Evolutionary conservation across 306 rosid species (phyloP), one percentile per base, ranked within the genome.

Genomic region (Vachellia pachyceras): DNA sequence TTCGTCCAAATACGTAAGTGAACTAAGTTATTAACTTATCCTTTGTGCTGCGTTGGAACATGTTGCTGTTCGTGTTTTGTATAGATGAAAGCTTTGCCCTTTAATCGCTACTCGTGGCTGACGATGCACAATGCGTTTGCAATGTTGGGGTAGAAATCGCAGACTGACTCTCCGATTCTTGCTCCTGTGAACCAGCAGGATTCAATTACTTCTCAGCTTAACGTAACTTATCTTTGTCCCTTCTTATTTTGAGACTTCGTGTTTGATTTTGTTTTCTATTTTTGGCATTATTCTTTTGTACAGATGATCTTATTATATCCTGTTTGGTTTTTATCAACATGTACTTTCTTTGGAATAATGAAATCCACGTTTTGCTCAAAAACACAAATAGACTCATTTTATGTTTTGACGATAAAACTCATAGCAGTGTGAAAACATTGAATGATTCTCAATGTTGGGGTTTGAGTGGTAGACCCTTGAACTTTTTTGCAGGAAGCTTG

Each of bases 61-160:
- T 61, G 69, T 63, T 46, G 1, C 33, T 29, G 36, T 23, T 58
- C 10, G 10, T 68, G 52, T 78, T 80, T 83, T 76, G 75, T 81
- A 69, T 69, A 95, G 99, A 92, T 85, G 33, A 91, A 90, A 14
- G 87, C 82, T 64, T 83, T 93, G 79, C 97, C 99, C 72, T 95
- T 91, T 77, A 95, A 93, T 81, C 90, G 75, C 17, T 95, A 91
- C 77, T 82, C 98, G 17, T 95, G 98, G 99, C 67, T 95, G 45
- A 95, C 98, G 4, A 90, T 97, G 25, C 99, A 95, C 86, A 95
- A 95, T 22, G 72, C 99, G 18, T 95, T 87, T 82, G 92, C 99
- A 22, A 75, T 57, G 61, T 70, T 95, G 66, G 96, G 98, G 78
- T 78, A 85, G 86, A 95, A 75, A 82, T 88, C 97, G 13, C 87